These are phyloP conservation scores for Rosa rugosa DNA, from an alignment of 306 rosid species.

Conservation along the genomic window DNA sequence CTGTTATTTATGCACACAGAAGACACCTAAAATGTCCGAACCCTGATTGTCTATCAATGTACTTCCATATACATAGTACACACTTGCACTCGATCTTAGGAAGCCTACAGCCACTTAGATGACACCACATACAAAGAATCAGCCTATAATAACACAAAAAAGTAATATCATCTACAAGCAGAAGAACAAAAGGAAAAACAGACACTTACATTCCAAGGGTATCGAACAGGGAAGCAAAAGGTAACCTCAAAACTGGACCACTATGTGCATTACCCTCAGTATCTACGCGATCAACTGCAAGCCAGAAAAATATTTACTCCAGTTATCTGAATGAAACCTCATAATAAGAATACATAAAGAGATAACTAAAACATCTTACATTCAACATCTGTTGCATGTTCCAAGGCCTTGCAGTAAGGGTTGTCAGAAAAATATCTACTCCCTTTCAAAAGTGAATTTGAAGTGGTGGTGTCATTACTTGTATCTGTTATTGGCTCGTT, in stretches of 20 bases:
- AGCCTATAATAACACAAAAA: background rate
- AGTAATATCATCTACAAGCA: slow-evolving; percentile 11
- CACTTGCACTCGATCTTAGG: background rate
- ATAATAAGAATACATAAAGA: slow-evolving; percentile 22
- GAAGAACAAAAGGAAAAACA: slow-evolving; percentile 10
- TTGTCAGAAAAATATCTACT: slow-evolving; percentile 63
- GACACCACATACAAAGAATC: background rate
- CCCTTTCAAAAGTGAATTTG: slow-evolving; percentile 61
- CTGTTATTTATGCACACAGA: background rate
- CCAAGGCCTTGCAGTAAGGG: slow-evolving; percentile 86
- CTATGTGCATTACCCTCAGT: slow-evolving; percentile 63
- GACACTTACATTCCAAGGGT: slow-evolving; percentile 84
- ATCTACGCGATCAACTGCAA: slow-evolving; percentile 89
- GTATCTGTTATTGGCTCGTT: slow-evolving; percentile 39
- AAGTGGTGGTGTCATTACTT: slow-evolving; percentile 43
- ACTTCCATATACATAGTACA: background rate
- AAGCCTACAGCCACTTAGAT: background rate
- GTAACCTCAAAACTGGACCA: slow-evolving; percentile 78
- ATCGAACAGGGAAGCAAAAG: slow-evolving; percentile 87
- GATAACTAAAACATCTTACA: slow-evolving; percentile 49
- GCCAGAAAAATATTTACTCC: slow-evolving; percentile 21
- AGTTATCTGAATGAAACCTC: background rate
- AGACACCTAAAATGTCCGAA: background rate
- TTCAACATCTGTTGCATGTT: slow-evolving; percentile 81
- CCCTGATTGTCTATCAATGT: background rate